phyloP scores from a whole-genome alignment of 768 basidiomycete species.

The Leucosporidium scottii region DNA sequence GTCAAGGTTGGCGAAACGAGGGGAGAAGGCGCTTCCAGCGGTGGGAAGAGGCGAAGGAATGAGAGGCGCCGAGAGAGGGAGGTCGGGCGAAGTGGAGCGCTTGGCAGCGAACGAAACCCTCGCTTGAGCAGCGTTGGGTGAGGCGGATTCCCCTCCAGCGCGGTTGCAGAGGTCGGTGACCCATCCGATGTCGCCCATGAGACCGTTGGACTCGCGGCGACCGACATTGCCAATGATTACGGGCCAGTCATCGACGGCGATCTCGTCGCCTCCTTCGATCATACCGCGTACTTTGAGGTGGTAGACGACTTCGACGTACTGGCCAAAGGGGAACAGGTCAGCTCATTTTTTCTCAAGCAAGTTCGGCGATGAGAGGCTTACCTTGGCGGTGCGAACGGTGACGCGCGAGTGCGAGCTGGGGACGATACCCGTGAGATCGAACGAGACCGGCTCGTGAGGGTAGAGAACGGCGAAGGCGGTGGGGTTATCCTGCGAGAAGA shows the following conservation, averaged over 20 bases:
- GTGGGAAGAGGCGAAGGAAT: too few relatives aligned
- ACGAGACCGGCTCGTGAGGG: slow-evolving; percentile 7
- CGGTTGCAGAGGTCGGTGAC: slow-evolving; percentile 28
- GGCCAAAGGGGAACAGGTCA: background rate
- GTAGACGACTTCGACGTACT: slow-evolving; percentile 30
- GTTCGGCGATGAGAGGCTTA: background rate
- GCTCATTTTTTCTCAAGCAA: background rate
- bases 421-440: slow-evolving; percentile 8
- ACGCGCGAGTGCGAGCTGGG: slow-evolving; percentile 10
- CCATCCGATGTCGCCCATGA: slow-evolving; percentile 26
- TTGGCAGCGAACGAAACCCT: background rate
- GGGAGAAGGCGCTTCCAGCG: too few relatives aligned
- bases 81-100: background rate
- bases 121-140: background rate
- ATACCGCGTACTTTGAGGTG: slow-evolving; percentile 24
- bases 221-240: slow-evolving; percentile 16
- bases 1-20: too few relatives aligned
- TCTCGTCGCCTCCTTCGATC: slow-evolving; percentile 27
- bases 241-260: slow-evolving; percentile 23
- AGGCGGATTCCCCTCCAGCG: background rate
- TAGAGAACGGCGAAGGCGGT: slow-evolving; percentile 16
- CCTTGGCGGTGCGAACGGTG: slow-evolving; percentile 24
- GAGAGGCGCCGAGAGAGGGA: too few relatives aligned
- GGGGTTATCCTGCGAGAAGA: background rate
- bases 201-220: slow-evolving; percentile 6